phyloP scores from a whole-genome alignment of 352 stramenopile species.

The Pythium dissotocum region DNA sequence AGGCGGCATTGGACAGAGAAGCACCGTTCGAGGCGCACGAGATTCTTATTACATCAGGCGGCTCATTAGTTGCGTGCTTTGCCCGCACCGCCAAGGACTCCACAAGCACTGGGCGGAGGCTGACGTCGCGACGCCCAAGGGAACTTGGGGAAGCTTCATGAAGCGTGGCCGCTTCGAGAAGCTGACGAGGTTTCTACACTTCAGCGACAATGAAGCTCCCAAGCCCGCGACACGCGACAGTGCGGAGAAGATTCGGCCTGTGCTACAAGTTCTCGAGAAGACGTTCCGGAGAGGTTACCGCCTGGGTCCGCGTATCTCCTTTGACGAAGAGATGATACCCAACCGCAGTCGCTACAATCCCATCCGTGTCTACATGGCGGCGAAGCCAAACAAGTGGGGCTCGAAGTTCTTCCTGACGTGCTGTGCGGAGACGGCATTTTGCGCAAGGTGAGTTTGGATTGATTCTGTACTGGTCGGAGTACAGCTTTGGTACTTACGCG shows the following conservation, averaged over 20 bases:
- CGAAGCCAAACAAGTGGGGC: conserved; percentile 13
- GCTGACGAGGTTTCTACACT: not conserved
- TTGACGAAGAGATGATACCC: not conserved
- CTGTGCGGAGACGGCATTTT: conserved; percentile 10
- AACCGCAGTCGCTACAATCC: not conserved
- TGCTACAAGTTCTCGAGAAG: conserved; percentile 6
- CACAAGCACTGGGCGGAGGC: not conserved
- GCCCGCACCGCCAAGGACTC: not conserved
- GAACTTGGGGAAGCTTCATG: too few relatives aligned
- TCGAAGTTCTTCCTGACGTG: conserved; percentile 13
- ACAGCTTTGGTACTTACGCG: not conserved
- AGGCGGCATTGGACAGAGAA: too few relatives aligned
- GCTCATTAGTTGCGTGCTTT: not conserved
- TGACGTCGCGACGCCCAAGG: too few relatives aligned
- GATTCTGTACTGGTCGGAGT: not conserved
- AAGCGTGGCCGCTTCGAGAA: too few relatives aligned
- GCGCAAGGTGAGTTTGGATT: conserved; percentile 2
- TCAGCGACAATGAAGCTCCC: not conserved
- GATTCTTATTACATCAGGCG: not conserved
- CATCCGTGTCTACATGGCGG: conserved; percentile 12
- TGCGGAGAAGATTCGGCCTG: not conserved
- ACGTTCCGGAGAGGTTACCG: not conserved
- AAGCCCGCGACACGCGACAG: not conserved
- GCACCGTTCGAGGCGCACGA: not conserved
- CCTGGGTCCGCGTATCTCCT: not conserved